Percentiles rank a stretch among this genome's conserved stretches.
Evolutionary conservation across 1,139 yeast species (phyloP).

Genomic region (Geotrichum australiense): DNA sequence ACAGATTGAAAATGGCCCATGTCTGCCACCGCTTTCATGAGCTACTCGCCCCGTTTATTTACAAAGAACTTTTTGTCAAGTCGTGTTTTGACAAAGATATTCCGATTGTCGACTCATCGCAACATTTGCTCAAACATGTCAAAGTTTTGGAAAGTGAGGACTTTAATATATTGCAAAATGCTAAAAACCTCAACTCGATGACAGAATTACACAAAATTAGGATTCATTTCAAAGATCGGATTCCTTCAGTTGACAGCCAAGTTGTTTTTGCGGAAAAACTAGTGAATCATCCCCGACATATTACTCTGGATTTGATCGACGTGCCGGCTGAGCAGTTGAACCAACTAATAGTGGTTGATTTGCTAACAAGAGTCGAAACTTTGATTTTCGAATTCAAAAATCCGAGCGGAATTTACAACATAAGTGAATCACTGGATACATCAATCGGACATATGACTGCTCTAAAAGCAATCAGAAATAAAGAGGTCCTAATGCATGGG

Average conservation of each 20-base stretch:
- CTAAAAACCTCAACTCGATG: neutral
- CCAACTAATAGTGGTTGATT: conserved; percentile 6
- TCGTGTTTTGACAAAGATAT: neutral
- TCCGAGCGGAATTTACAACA: conserved; percentile 1
- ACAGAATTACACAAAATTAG: conserved; percentile 1
- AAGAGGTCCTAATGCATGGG: neutral
- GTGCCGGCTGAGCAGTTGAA: conserved; percentile 10
- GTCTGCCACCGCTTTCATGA: conserved; percentile 7
- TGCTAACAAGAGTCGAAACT: conserved; percentile 7
- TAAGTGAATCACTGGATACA: neutral
- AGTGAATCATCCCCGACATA: neutral
- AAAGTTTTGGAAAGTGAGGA: neutral
- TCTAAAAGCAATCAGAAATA: conserved; percentile 2
- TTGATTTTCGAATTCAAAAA: conserved; percentile 6
- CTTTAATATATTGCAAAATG: neutral
- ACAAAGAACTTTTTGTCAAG: neutral
- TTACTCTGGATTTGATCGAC: conserved; percentile 6
- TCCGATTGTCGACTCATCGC: neutral
- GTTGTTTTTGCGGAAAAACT: neutral
- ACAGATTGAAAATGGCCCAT: conserved; percentile 7
- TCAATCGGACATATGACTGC: conserved; percentile 12
- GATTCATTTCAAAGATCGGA: neutral
- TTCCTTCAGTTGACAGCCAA: conserved; percentile 6
- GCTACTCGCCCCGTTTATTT: conserved; percentile 6
- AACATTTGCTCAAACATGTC: conserved; percentile 1